phyloP scores from a whole-genome alignment of 2,329 filamentous ascomycete species.

The Talaromyces albobiverticillius region DNA sequence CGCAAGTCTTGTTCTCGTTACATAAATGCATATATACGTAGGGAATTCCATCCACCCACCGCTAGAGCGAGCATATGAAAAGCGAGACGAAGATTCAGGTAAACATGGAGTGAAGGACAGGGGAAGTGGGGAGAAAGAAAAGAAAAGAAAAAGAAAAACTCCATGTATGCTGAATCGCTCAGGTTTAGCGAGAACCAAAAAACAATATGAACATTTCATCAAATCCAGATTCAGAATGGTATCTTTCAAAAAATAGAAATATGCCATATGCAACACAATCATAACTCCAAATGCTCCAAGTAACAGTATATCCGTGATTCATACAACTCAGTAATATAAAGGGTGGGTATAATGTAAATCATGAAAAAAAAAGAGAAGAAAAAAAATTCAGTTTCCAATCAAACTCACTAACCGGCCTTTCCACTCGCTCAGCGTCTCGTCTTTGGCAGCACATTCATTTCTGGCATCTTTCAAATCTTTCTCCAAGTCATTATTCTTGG shows the following conservation, averaged over 20 bases:
- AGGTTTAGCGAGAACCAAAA: background rate
- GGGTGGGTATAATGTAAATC: background rate
- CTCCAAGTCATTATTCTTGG: constrained; percentile 10
- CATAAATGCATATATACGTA: too few relatives aligned
- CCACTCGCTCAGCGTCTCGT: constrained; percentile 15
- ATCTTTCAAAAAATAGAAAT: constrained; percentile 5
- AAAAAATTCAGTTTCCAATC: constrained; percentile 14
- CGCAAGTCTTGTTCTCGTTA: too few relatives aligned
- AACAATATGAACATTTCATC: constrained; percentile 1
- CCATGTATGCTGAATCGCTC: background rate
- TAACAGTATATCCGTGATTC: background rate
- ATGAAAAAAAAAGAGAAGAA: too few relatives aligned
- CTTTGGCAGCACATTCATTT: constrained; percentile 10
- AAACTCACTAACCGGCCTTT: constrained; percentile 14
- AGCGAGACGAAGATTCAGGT: too few relatives aligned
- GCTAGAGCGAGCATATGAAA: background rate
- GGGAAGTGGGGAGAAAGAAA: background rate
- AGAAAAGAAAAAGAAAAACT: background rate
- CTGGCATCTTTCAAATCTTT: constrained; percentile 12
- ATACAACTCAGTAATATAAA: background rate
- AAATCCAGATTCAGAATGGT: constrained; percentile 7
- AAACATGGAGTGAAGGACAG: too few relatives aligned
- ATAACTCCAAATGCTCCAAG: background rate
- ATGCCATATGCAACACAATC: too few relatives aligned
- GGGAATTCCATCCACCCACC: too few relatives aligned